Percentiles rank a stretch among this genome's conserved stretches.
Evolutionary conservation across 1,139 yeast species (phyloP).

Genomic region (Hemisphaericaspora xylanilytica): DNA sequence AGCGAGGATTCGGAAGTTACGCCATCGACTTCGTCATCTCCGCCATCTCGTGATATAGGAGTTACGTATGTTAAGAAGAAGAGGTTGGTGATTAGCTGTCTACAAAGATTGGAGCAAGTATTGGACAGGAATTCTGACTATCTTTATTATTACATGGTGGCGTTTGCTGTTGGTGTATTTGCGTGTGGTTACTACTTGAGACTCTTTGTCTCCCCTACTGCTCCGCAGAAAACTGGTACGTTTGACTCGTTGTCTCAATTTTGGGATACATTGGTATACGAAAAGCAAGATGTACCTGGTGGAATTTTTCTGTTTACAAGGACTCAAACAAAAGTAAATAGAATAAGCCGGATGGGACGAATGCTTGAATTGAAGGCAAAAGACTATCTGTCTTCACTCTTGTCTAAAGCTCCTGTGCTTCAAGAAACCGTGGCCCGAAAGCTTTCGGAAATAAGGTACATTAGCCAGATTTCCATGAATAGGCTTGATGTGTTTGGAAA

Average conservation of each 20-base stretch:
- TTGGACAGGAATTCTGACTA: conserved; percentile 21
- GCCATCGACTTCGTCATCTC: background rate
- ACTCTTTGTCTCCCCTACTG: conserved; percentile 2
- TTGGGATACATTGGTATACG: conserved; percentile 16
- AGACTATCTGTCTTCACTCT: background rate
- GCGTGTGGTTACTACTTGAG: conserved; percentile 7
- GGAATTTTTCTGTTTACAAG: conserved; percentile 7
- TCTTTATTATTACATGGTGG: conserved; percentile 19
- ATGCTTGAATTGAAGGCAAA: background rate
- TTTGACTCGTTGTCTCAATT: conserved; percentile 11
- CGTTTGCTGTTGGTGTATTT: conserved; percentile 11
- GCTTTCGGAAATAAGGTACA: conserved; percentile 1
- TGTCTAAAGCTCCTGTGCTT: background rate
- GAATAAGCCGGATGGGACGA: conserved; percentile 6
- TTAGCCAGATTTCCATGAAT: background rate
- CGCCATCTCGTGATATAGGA: background rate
- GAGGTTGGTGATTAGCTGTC: conserved; percentile 1
- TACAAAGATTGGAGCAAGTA: conserved; percentile 13
- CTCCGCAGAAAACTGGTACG: conserved; percentile 6
- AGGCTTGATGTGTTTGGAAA: background rate
- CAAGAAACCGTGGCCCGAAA: background rate
- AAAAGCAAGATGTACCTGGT: conserved; percentile 8
- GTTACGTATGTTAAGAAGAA: background rate
- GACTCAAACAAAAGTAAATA: conserved; percentile 8
- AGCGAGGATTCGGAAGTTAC: background rate